Percentiles rank a stretch among this genome's conserved stretches.
These are phyloP conservation scores for Periglandula ipomoeae DNA, from an alignment of 2,329 filamentous ascomycete genomes.

Conservation along the genomic window DNA sequence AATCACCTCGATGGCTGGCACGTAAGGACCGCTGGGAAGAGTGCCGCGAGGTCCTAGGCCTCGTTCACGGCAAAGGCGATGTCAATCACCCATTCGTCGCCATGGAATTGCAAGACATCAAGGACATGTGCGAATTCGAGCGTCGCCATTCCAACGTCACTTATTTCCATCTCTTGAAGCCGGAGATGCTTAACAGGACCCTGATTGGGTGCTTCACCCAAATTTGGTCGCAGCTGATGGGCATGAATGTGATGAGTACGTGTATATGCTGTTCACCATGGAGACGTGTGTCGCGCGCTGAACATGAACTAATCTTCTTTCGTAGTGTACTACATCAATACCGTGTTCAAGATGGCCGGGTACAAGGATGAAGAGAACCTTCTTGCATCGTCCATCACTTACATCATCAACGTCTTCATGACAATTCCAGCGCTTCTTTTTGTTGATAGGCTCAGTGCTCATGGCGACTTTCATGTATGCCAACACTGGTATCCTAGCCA, in stretches of 20 bases:
- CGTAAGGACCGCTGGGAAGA: constrained; percentile 52
- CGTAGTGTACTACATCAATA: constrained; percentile 52
- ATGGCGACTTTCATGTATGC: constrained; percentile 54
- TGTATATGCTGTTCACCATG: not conserved
- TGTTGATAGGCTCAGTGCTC: constrained; percentile 60
- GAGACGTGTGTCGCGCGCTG: not conserved
- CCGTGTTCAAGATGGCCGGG: constrained; percentile 30
- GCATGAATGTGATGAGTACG: constrained; percentile 50
- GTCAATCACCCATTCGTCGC: constrained; percentile 54
- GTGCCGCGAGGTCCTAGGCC: constrained; percentile 39
- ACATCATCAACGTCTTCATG: constrained; percentile 71
- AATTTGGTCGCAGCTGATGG: constrained; percentile 47
- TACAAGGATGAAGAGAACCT: constrained; percentile 38
- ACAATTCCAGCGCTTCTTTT: constrained; percentile 67
- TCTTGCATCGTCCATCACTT: constrained; percentile 46
- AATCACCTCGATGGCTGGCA: constrained; percentile 57
- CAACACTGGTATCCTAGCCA: constrained; percentile 43
- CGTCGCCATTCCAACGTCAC: constrained; percentile 57
- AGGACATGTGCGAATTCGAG: constrained; percentile 66
- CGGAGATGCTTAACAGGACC: constrained; percentile 51
- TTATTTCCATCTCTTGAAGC: constrained; percentile 63
- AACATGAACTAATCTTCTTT: too few relatives aligned
- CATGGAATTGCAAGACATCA: constrained; percentile 63
- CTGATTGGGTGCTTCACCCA: constrained; percentile 42
- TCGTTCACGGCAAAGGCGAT: constrained; percentile 60